Conservation (phyloP, 257 asterid species). For the Eustoma russellianum region DNA sequence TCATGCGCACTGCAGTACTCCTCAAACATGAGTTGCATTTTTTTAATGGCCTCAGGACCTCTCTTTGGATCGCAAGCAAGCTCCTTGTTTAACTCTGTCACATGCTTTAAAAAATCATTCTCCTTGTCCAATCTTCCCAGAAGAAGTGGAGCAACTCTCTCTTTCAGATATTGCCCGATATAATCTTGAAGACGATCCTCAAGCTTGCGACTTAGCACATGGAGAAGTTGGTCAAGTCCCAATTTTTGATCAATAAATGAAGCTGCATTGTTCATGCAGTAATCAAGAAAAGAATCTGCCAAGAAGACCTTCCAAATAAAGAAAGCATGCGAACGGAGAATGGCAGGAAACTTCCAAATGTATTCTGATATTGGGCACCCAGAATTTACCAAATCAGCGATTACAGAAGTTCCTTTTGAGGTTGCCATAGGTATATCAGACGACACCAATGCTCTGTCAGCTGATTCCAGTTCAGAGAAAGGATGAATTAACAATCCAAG, state of each 20-base stretch:
- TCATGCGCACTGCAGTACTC: conserved; percentile 87
- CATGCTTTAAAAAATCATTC: conserved; percentile 43
- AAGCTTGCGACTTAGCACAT: conserved; percentile 55
- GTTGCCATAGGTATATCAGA: conserved; percentile 34
- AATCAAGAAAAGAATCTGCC: conserved; percentile 79
- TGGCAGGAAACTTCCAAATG: conserved; percentile 75
- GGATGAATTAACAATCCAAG: conserved; percentile 55
- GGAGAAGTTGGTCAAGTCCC: conserved; percentile 84
- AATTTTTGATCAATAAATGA: conserved; percentile 65
- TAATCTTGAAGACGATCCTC: conserved; percentile 63
- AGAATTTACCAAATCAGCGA: conserved; percentile 50
- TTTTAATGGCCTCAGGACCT: conserved; percentile 35
- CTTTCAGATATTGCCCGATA: conserved; percentile 66
- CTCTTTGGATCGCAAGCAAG: conserved; percentile 29
- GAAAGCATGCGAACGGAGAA: conserved; percentile 44
- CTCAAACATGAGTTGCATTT: conserved; percentile 66
- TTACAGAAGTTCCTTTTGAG: conserved; percentile 44
- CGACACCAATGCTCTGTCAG: conserved; percentile 54
- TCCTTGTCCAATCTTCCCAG: conserved; percentile 57
- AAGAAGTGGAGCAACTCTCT: conserved; percentile 60
- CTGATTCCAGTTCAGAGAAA: conserved; percentile 75
- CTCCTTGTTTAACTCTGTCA: conserved; percentile 36
- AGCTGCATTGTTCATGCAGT: conserved; percentile 62
- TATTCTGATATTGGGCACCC: conserved; percentile 64
- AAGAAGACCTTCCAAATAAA: conserved; percentile 82